Conservation (phyloP, 805 yeast genomes). For the Ogataea thermomethanolica region DNA sequence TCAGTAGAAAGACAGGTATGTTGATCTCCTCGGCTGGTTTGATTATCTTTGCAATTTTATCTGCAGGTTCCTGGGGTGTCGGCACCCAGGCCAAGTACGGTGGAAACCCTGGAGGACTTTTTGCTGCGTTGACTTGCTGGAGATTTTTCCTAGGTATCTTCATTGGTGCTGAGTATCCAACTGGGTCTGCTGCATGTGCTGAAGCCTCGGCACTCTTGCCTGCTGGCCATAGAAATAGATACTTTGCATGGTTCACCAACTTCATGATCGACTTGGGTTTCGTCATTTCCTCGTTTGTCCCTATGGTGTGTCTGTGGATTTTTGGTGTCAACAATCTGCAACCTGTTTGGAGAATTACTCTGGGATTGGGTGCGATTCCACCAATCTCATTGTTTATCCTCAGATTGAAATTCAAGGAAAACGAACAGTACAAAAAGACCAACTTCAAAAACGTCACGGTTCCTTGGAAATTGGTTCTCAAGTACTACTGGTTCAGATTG, state of each 20-base stretch:
- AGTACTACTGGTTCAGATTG: slow-evolving; percentile 83
- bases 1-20: slow-evolving; percentile 83
- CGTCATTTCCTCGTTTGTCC: slow-evolving; percentile 79
- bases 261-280: slow-evolving; percentile 85
- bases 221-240: slow-evolving; percentile 82
- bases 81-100: slow-evolving; percentile 34
- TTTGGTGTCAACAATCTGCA: slow-evolving; percentile 66
- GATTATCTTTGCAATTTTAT: slow-evolving; percentile 71
- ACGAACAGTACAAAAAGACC: slow-evolving; percentile 65
- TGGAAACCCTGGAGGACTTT: slow-evolving; percentile 68
- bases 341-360: slow-evolving; percentile 87
- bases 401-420: slow-evolving; percentile 73
- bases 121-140: slow-evolving; percentile 78
- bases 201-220: slow-evolving; percentile 81
- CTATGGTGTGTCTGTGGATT: slow-evolving; percentile 82
- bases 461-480: slow-evolving; percentile 68
- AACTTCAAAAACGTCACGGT: slow-evolving; percentile 59
- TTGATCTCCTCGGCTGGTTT: slow-evolving; percentile 69
- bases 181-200: slow-evolving; percentile 90
- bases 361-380: slow-evolving; percentile 88
- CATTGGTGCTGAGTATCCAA: slow-evolving; percentile 94
- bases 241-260: slow-evolving; percentile 86
- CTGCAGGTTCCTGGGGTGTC: slow-evolving; percentile 87
- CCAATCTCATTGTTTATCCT: slow-evolving; percentile 75
- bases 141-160: slow-evolving; percentile 88